Evolutionary conservation across 23 red algal species (phyloP), one percentile per base, ranked within the genome.

Genomic region (Gracilaria vermiculophylla): DNA sequence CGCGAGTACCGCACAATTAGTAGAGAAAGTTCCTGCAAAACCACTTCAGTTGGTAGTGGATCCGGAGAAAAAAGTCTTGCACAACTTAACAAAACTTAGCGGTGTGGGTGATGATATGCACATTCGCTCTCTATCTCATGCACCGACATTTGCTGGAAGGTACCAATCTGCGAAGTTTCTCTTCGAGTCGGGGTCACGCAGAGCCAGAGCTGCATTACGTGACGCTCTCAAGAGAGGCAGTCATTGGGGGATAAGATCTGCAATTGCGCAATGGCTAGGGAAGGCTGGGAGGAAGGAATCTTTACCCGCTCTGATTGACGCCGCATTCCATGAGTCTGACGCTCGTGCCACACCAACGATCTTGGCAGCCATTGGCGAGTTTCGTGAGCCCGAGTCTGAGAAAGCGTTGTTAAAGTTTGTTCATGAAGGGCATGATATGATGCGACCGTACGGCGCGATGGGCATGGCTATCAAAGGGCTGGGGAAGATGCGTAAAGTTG

Each of bases 1-100:
- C 20, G 44, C 69, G 20, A 57, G 27, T 45, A 69, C 54, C 3
- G 80, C 57, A 12, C 73, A 79, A 45, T 45, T 79, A 25, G 43
- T 69, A 37, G 27, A 81, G 21, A 82, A 76, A 62, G 53, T 94
- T 36, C 56, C 47, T 2, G 27, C 41, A 21, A 83, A 94, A 52
- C 91, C 91, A n/a, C 42, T 78, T 25, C 77, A 82, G 56, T 69
- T 94, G 39, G 81, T 86, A 20, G 51, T 94, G 49, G 91, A 94
- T 77, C 91, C 91, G 1, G 55, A 82, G 53, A 85, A 77, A 40
- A 86, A 86, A 71, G 80, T 94, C 3, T 73, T 94, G 35, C 71
- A 86, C 66, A 80, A 82, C 12, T 48, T 86, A 39, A 42, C 50
- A 45, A 88, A 88, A 56, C 20, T 91, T 31, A 76, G 28, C 64